Evolutionary conservation across 1,284 basidiomycete genomes (phyloP), one percentile per base, ranked within the genome.

Genomic region (Rugosomyces carneus): DNA sequence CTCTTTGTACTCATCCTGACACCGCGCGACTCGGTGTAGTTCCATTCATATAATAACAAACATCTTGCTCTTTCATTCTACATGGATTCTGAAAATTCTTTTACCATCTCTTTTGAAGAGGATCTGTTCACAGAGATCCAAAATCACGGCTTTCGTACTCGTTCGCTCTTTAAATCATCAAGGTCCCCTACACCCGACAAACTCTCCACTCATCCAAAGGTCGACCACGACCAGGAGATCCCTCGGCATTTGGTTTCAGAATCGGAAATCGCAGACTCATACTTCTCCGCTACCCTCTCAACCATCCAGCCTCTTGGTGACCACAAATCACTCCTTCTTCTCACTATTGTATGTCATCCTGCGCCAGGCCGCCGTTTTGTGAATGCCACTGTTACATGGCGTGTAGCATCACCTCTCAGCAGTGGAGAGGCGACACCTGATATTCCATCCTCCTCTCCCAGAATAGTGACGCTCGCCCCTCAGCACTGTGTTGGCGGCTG

Each of bases 271-370:
- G 39, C 50, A 6, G 42, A 56, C 26, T 59, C 57, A 6, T 56
- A 52, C 37, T 42, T 56, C 19, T 59, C 56, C 13, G 52, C 53
- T 2, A 49, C 47, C 4, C 37, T 59, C 34, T 51, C 53, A 7
- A 55, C 53, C 3, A 55, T 55, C 29, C 54, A 55, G 42, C 57
- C 56, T 23, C 50, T 59, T 7, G 50, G 41, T 35, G 41, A 55
- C 37, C 38, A 24, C 10, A 52, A 49, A 39, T 53, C 56, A 5
- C 49, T 59, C 4, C 46, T 59, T n/a, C 46, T 53, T 38, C 48
- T 59, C 13, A 45, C 26, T 23, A 36, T 56, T 13, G 47, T 46
- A 5, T 57, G 53, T 27, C 54, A 59, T 45, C 56, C 56, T 24
- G 56, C 49, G 11, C 54, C 53, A 23, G 49, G 43, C 27, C 41